Evolutionary conservation across 2,329 filamentous ascomycete species (phyloP), one percentile per base, ranked within the genome.

Genomic region (Didymella arachidicola): DNA sequence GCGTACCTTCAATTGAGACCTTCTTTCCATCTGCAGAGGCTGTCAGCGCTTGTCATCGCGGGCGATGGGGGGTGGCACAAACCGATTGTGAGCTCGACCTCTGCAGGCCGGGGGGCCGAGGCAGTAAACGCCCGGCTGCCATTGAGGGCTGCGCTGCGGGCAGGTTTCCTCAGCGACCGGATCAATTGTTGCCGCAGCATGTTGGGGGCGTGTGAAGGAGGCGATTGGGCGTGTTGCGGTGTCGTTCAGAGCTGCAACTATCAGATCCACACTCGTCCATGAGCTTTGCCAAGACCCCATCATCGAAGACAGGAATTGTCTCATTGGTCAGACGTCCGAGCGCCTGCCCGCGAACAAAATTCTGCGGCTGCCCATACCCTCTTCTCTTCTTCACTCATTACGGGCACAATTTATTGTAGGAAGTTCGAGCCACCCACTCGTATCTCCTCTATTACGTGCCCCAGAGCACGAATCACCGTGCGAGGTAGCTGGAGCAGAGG

Each of bases 51-150:
- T 56, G 44, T 65, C 42, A 49, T 41, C 30, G 61, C 46, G 51
- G 50, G 59, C 60, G 63, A 42, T 53, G 61, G 63, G 49, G 55
- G 59, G 63, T 76, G 73, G 72, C 69, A 80, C 87, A 75, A 81
- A 96, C 92, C 92, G 84, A 97, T 88, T 76, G 94, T 99, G 80
- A 99, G 87, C 86, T 97, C 93, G 76, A 99, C 93, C 84, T 98
- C 93, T 71, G 93, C 94, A 72, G 86, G 86, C 79, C 92, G 87
- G 80, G 86, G 87, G 75, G 86, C 81, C 69, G 91, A 93, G 73
- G 89, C 90, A 80, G 90, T 86, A 84, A 99, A 97, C 74, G 90
- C 83, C 82, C 93, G 88, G 79, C 87, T 84, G 80, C 86, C 86
- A 78, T 82, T 82, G 78, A 80, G 76, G 72, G 79, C 78, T 68